Evolutionary conservation across 108 stramenopile genomes (phyloP).

Genomic region (Skeletonema menzelii): DNA sequence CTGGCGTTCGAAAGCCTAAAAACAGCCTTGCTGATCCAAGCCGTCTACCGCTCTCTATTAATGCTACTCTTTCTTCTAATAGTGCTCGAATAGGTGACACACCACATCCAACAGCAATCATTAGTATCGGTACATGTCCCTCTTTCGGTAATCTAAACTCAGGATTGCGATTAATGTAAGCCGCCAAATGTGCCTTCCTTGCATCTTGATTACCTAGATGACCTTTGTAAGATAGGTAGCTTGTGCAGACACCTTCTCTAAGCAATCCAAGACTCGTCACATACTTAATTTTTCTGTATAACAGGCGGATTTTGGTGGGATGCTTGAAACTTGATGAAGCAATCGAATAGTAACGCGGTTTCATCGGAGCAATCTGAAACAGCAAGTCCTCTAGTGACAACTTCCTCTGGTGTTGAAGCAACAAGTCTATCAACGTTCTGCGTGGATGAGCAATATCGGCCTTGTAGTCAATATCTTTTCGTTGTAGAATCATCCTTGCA

Average conservation of each 20-base stretch:
- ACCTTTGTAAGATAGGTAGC: constrained; percentile 48
- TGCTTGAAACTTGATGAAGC: constrained; percentile 48
- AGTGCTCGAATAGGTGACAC: constrained; percentile 74
- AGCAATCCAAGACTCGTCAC: constrained; percentile 44
- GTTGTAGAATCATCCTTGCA: constrained; percentile 47
- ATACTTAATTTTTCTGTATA: constrained; percentile 66
- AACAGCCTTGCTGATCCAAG: constrained; percentile 55
- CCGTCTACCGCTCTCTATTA: neutral
- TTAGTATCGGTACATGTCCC: constrained; percentile 46
- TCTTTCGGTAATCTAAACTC: constrained; percentile 68
- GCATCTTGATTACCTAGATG: constrained; percentile 6
- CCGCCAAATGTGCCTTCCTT: constrained; percentile 9
- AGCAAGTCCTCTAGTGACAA: constrained; percentile 68
- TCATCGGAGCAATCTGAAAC: constrained; percentile 55
- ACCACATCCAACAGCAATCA: constrained; percentile 77
- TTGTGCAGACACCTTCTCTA: constrained; percentile 63
- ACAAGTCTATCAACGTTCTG: constrained; percentile 60
- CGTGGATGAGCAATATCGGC: constrained; percentile 56
- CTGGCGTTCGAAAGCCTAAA: constrained; percentile 62
- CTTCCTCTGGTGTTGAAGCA: constrained; percentile 28
- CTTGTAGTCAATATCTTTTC: constrained; percentile 61
- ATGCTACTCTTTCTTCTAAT: constrained; percentile 61
- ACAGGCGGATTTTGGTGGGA: constrained; percentile 46
- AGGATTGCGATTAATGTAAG: constrained; percentile 50
- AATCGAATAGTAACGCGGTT: constrained; percentile 75